phyloP scores from a whole-genome alignment of 2,329 filamentous ascomycete species.

The Pseudogymnoascus sp. region DNA sequence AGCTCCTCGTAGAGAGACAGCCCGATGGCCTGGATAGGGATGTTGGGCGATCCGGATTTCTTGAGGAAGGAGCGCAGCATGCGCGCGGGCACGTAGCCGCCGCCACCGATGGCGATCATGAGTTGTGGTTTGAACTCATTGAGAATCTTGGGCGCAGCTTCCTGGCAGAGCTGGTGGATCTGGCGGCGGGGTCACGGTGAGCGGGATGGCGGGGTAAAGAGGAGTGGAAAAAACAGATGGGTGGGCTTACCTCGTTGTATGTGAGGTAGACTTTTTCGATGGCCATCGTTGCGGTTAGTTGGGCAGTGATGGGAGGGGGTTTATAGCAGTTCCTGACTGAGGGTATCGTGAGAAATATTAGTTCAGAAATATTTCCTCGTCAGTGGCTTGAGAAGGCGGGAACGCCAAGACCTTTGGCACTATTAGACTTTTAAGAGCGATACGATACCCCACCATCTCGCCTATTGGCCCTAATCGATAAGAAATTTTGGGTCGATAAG shows the following conservation, averaged over 20 bases:
- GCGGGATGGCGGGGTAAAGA: slow-evolving; percentile 6
- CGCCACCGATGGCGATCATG: slow-evolving; percentile 97
- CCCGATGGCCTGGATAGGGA: slow-evolving; percentile 97
- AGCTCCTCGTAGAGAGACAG: slow-evolving; percentile 94
- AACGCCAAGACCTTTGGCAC: slow-evolving; percentile 5
- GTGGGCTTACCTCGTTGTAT: slow-evolving; percentile 72
- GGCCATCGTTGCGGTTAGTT: slow-evolving; percentile 47
- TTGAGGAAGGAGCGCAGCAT: slow-evolving; percentile 98
- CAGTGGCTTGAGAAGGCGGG: not conserved
- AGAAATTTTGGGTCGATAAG: not conserved
- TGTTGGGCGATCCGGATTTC: slow-evolving; percentile 78
- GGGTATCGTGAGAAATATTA: slow-evolving; percentile 4
- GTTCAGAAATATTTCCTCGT: slow-evolving; percentile 6
- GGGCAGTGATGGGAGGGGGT: not conserved
- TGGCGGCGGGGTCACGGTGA: slow-evolving; percentile 34
- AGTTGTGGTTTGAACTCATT: slow-evolving; percentile 84
- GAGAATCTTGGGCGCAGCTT: slow-evolving; percentile 74
- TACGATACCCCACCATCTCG: slow-evolving; percentile 3
- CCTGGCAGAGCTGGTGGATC: slow-evolving; percentile 97
- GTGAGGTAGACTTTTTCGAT: slow-evolving; percentile 82
- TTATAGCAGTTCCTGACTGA: slow-evolving; percentile 1
- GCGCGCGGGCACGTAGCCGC: slow-evolving; percentile 92
- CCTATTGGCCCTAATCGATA: slow-evolving; percentile 10
- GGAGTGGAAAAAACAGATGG: slow-evolving; percentile 10
- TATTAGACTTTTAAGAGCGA: not conserved